These are phyloP conservation scores for Exidia glandulosa DNA, from an alignment of 768 basidiomycete species.

Conservation along the genomic window DNA sequence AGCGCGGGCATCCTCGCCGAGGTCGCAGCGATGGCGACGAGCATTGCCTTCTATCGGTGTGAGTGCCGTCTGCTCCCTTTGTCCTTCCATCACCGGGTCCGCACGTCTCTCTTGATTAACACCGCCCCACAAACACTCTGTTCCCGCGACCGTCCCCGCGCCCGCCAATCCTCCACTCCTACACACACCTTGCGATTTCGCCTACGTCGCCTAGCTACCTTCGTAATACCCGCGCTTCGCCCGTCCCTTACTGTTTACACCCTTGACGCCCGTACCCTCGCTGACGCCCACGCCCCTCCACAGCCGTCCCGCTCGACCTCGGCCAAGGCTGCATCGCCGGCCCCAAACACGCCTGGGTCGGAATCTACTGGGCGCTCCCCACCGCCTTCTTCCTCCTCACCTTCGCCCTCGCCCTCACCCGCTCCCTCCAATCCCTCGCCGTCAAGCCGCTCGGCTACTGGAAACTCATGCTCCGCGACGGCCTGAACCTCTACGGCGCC, in stretches of 20 bases:
- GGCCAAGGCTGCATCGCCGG: slow-evolving; percentile 84
- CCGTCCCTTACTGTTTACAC: no score
- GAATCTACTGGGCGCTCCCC: slow-evolving; percentile 73
- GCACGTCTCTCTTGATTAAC: no score
- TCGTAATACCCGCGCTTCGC: no score
- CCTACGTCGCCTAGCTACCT: no score
- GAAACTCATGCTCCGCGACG: slow-evolving; percentile 87
- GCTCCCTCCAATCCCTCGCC: slow-evolving; percentile 47
- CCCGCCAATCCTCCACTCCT: no score
- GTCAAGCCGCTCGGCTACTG: slow-evolving; percentile 52
- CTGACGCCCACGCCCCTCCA: no score
- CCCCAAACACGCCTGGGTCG: slow-evolving; percentile 71
- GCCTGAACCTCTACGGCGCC: slow-evolving; percentile 75
- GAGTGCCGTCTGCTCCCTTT: slow-evolving; percentile 14
- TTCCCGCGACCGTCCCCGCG: no score
- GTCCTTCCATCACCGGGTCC: neutral
- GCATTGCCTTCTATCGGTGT: slow-evolving; percentile 73
- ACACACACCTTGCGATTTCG: no score
- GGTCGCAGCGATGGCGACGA: slow-evolving; percentile 58
- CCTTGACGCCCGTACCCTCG: no score
- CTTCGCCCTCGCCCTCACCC: slow-evolving; percentile 48
- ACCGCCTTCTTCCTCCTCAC: slow-evolving; percentile 61
- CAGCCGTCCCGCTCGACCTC: slow-evolving; percentile 56
- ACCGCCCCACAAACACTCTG: no score
- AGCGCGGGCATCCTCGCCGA: slow-evolving; percentile 52